Percentiles rank a stretch among this genome's conserved stretches.
Conservation (phyloP, 2,329 filamentous ascomycete genomes). For the Aspergillus brunneoviolaceus region DNA sequence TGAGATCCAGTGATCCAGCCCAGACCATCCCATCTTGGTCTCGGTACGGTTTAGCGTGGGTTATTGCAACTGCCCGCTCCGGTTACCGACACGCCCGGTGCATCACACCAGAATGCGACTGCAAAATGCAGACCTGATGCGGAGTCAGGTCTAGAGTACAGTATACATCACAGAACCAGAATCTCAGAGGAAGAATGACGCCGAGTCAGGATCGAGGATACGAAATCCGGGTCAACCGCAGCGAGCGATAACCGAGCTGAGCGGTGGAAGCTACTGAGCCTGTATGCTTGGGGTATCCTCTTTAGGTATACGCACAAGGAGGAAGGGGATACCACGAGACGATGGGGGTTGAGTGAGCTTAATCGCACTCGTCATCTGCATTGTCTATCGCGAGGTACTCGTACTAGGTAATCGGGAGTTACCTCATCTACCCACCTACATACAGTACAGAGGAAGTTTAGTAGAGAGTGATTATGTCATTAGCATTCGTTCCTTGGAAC, state of each 20-base stretch:
- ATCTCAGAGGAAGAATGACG: not conserved
- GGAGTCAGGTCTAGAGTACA: constrained; percentile 18
- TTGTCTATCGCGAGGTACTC: too few relatives aligned
- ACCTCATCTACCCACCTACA: too few relatives aligned
- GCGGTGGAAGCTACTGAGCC: too few relatives aligned
- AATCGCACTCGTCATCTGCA: too few relatives aligned
- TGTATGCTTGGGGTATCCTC: too few relatives aligned
- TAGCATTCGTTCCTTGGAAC: not conserved
- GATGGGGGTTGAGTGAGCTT: not conserved
- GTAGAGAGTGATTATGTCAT: not conserved
- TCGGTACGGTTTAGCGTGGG: constrained; percentile 8
- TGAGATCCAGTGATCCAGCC: constrained; percentile 24
- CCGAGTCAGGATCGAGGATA: not conserved
- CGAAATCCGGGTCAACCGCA: not conserved
- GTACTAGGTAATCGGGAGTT: too few relatives aligned
- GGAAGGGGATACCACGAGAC: not conserved
- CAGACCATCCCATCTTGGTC: not conserved
- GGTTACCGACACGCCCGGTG: not conserved
- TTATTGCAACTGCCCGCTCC: not conserved
- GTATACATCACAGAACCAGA: not conserved
- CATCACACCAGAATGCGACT: not conserved
- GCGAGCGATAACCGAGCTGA: not conserved
- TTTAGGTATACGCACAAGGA: constrained; percentile 3
- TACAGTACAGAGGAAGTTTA: too few relatives aligned
- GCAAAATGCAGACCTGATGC: constrained; percentile 20